phyloP scores from a whole-genome alignment of 768 basidiomycete genomes.

The Dentipellis sp. region DNA sequence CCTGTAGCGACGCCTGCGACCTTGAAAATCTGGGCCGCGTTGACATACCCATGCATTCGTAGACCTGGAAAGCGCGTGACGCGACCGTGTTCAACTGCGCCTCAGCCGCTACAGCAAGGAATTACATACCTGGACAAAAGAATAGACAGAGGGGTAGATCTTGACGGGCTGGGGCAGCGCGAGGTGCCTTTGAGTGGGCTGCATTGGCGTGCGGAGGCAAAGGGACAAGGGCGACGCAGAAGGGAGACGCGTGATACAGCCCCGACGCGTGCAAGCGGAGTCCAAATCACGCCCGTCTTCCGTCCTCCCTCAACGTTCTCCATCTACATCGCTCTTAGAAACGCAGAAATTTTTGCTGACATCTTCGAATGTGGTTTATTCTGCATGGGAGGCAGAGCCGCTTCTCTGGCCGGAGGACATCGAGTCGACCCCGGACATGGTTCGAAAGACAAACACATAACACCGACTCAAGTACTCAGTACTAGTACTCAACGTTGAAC shows the following conservation, averaged over 20 bases:
- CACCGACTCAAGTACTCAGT: too few relatives aligned
- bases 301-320: not conserved
- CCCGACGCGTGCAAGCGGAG: constrained; percentile 13
- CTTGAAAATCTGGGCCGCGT: constrained; percentile 98
- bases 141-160: constrained; percentile 91
- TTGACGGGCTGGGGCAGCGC: constrained; percentile 46
- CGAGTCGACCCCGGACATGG: constrained; percentile 54
- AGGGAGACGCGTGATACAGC: not conserved
- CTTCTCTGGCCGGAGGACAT: constrained; percentile 41
- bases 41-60: constrained; percentile 97
- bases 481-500: too few relatives aligned
- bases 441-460: constrained; percentile 42
- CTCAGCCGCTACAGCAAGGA: not conserved
- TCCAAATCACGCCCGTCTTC: constrained; percentile 5
- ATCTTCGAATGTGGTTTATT: not conserved
- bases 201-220: constrained; percentile 7
- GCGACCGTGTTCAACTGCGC: constrained; percentile 7
- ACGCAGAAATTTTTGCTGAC: not conserved
- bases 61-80: constrained; percentile 48
- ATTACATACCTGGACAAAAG: constrained; percentile 65
- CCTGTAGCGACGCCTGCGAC: constrained; percentile 98
- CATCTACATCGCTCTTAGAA: too few relatives aligned
- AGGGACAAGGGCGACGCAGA: not conserved
- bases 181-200: constrained; percentile 1
- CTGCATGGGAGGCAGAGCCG: constrained; percentile 24